Conservation (phyloP, 148 eudicot species). For the Chenopodium formosanum region DNA sequence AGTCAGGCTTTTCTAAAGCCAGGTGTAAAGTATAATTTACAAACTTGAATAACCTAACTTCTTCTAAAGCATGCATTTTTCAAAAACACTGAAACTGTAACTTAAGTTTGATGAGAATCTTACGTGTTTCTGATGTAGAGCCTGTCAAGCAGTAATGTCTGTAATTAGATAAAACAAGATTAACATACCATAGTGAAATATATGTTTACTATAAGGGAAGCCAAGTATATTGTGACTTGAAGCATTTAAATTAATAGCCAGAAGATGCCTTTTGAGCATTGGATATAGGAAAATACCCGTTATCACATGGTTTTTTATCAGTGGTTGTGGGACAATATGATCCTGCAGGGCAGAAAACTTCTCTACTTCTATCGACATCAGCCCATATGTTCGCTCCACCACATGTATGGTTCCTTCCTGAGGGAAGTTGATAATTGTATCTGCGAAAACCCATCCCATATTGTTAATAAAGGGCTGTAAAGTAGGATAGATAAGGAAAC, state of each 20-base stretch:
- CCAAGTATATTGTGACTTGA: not conserved
- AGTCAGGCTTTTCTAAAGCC: constrained; percentile 6
- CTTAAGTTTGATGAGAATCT: constrained; percentile 30
- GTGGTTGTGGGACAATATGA: constrained; percentile 74
- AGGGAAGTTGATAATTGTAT: constrained; percentile 68
- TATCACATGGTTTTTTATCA: constrained; percentile 48
- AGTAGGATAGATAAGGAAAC: not conserved
- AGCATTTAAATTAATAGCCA: not conserved
- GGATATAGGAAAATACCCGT: constrained; percentile 53
- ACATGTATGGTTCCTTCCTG: constrained; percentile 67
- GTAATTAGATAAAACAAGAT: constrained; percentile 29
- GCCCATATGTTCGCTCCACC: constrained; percentile 98
- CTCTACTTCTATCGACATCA: constrained; percentile 44
- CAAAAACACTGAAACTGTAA: not conserved
- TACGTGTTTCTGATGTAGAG: constrained; percentile 65
- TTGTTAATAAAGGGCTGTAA: constrained; percentile 4
- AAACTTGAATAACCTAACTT: not conserved
- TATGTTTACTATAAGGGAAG: not conserved
- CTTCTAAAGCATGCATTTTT: constrained; percentile 6
- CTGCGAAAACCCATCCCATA: constrained; percentile 37
- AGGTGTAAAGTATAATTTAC: not conserved
- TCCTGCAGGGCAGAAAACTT: constrained; percentile 85
- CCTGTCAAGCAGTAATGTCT: constrained; percentile 89
- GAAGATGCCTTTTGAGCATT: not conserved
- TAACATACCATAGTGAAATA: constrained; percentile 15